These are phyloP conservation scores for Hypoxylon lienhwacheense DNA, from an alignment of 495 filamentous ascomycete genomes.

Conservation along the genomic window DNA sequence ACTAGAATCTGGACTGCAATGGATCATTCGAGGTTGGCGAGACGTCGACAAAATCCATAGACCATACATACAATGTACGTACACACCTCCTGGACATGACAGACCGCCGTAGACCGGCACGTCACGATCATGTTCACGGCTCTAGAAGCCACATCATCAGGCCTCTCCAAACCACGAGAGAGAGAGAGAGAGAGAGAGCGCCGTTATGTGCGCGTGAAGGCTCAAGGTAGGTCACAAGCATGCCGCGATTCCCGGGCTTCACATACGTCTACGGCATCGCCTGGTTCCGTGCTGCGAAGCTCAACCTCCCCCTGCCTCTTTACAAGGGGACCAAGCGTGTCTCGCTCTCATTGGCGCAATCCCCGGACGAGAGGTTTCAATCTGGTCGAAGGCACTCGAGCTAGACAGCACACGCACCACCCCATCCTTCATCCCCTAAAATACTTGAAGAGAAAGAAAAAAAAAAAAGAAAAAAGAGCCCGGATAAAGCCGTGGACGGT, in stretches of 20 bases:
- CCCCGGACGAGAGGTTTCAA: slow-evolving; percentile 13
- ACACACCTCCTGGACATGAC: too few relatives aligned
- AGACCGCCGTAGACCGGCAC: slow-evolving; percentile 14
- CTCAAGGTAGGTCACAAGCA: too few relatives aligned
- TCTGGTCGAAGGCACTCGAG: slow-evolving; percentile 6
- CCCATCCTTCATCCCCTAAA: not conserved
- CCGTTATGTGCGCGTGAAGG: too few relatives aligned
- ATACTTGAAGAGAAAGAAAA: too few relatives aligned
- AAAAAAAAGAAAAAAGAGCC: too few relatives aligned
- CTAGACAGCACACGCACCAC: slow-evolving; percentile 3
- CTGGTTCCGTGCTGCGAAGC: not conserved
- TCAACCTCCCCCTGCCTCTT: not conserved
- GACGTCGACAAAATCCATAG: slow-evolving; percentile 21
- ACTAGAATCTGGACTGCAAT: not conserved
- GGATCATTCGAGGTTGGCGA: slow-evolving; percentile 10
- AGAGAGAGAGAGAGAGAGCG: too few relatives aligned
- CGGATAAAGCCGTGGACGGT: too few relatives aligned
- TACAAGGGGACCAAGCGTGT: slow-evolving; percentile 16
- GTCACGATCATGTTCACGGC: slow-evolving; percentile 5
- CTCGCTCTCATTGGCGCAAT: slow-evolving; percentile 17
- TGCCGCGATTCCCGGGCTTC: too few relatives aligned
- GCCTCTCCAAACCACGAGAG: slow-evolving; percentile 1
- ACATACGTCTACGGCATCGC: slow-evolving; percentile 1
- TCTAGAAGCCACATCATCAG: not conserved
- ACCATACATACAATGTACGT: not conserved